Evolutionary conservation across 2,329 filamentous ascomycete genomes (phyloP), one percentile per base, ranked within the genome.

Genomic region (Fusarium nisikadoi): DNA sequence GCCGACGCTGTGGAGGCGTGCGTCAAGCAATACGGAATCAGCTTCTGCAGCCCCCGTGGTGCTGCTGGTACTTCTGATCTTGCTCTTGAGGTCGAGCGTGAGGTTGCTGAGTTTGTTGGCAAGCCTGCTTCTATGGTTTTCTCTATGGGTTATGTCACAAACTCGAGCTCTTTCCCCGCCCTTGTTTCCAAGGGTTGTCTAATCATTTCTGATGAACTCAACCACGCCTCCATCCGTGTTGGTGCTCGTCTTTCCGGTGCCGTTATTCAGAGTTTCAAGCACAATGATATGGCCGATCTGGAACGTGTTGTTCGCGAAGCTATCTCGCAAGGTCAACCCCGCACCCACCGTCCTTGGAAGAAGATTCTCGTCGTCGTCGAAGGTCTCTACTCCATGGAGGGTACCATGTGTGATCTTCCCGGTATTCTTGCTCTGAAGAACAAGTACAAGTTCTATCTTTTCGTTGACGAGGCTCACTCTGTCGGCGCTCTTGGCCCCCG

Each of bases 261-360:
- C 58, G 94, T 98, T 79, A 98, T 99, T 77, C 90, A 92, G 74
- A 97, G 95, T 79, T 99, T 98, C 88, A 97, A 94, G 86, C 96
- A 99, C 87, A 99, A 99, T 81, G 93, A 98, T 81, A 97, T 98
- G 92, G 84, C 83, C 33, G 92, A 97, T 76, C 87, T 99, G 23
- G 96, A 99, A 84, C 89, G 89, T 66, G 91, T 93, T 76, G 89
- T 99, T 11, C 92, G 96, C 45, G 95, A 98, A 80, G 93, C 91
- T 73, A 98, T 99, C 79, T 95, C 95, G 19, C 95, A 98, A 83
- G 96, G 96, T 47, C 96, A 99, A 80, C 96, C 96, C 58, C 93
- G 96, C 74, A 99, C 95, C n/a, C 96, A 99, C 82, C 93, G 96
- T 35, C 96, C 96, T 2, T 99, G 96, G 96, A 98, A 97, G 88